phyloP scores from a whole-genome alignment of 768 basidiomycete genomes.

The Suillus subaureus region DNA sequence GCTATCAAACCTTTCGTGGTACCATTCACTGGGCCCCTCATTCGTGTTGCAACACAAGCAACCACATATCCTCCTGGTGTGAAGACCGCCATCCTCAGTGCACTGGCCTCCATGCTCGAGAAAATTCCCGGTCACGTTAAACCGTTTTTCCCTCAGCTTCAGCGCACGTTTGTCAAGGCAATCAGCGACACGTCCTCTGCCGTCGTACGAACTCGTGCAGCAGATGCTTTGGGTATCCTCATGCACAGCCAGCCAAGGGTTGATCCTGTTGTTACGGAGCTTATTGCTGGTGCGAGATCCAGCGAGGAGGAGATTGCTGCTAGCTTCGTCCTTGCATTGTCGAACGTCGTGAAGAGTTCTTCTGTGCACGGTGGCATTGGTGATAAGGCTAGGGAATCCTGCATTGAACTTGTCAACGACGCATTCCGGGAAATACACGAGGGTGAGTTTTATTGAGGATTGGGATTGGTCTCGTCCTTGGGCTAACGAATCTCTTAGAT shows the following conservation, averaged over 20 bases:
- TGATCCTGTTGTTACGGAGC: slow-evolving; percentile 92
- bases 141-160: slow-evolving; percentile 98
- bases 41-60: slow-evolving; percentile 90
- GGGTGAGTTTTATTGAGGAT: slow-evolving; percentile 42
- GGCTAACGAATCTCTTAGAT: slow-evolving; percentile 44
- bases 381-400: slow-evolving; percentile 69
- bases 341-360: slow-evolving; percentile 71
- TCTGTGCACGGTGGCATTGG: slow-evolving; percentile 66
- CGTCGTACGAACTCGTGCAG: slow-evolving; percentile 80
- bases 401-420: slow-evolving; percentile 75
- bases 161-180: slow-evolving; percentile 95
- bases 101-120: slow-evolving; percentile 83
- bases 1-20: slow-evolving; percentile 96
- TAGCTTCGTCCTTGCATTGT: slow-evolving; percentile 76
- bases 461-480: slow-evolving; percentile 11
- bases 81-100: slow-evolving; percentile 87
- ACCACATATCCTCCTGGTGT: slow-evolving; percentile 90
- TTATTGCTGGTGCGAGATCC: slow-evolving; percentile 61
- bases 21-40: slow-evolving; percentile 93
- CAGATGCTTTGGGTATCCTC: slow-evolving; percentile 81
- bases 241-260: slow-evolving; percentile 91
- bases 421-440: slow-evolving; percentile 75
- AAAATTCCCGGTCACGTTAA: slow-evolving; percentile 88
- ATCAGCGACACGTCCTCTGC: slow-evolving; percentile 77
- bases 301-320: slow-evolving; percentile 73